Evolutionary conservation across 164 flowering plant species (phyloP).

Genomic region (Kalanchoe fedtschenkoi): DNA sequence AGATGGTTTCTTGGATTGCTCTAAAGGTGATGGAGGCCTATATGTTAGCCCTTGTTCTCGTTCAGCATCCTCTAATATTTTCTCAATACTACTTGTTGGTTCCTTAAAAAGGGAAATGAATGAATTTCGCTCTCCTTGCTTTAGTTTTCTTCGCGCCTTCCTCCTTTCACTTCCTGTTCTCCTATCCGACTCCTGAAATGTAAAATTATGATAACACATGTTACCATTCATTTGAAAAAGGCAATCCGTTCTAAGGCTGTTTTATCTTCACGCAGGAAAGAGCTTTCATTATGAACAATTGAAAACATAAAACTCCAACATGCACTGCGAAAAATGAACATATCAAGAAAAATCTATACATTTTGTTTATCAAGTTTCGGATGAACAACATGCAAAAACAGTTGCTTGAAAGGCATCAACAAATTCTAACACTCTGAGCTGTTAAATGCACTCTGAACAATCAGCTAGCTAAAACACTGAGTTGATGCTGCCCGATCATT

Average conservation of each 20-base stretch:
- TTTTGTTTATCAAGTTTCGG: too few relatives aligned
- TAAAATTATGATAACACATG: neutral
- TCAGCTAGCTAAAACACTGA: too few relatives aligned
- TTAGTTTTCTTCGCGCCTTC: slow-evolving; percentile 34
- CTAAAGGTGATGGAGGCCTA: slow-evolving; percentile 31
- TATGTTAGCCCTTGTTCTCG: slow-evolving; percentile 34
- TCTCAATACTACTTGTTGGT: slow-evolving; percentile 79
- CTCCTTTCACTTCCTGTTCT: slow-evolving; percentile 54
- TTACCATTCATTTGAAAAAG: neutral
- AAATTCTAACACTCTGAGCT: too few relatives aligned
- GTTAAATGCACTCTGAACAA: too few relatives aligned
- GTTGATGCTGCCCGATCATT: too few relatives aligned
- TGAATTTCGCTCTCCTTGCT: slow-evolving; percentile 50
- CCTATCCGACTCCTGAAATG: slow-evolving; percentile 49
- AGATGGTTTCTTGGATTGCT: slow-evolving; percentile 17
- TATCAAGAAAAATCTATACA: too few relatives aligned
- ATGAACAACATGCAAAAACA: too few relatives aligned
- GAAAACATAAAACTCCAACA: neutral
- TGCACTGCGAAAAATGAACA: neutral
- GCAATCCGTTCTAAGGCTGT: neutral
- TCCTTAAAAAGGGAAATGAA: slow-evolving; percentile 74
- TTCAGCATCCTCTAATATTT: slow-evolving; percentile 85
- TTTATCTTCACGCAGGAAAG: neutral
- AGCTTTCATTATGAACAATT: neutral
- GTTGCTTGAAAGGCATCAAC: too few relatives aligned